A percentile compares a stretch with the other conserved stretches of the same genome.
Evolutionary conservation across 2,329 filamentous ascomycete genomes (phyloP).

Genomic region (Arthrobotrys sphaeroides): DNA sequence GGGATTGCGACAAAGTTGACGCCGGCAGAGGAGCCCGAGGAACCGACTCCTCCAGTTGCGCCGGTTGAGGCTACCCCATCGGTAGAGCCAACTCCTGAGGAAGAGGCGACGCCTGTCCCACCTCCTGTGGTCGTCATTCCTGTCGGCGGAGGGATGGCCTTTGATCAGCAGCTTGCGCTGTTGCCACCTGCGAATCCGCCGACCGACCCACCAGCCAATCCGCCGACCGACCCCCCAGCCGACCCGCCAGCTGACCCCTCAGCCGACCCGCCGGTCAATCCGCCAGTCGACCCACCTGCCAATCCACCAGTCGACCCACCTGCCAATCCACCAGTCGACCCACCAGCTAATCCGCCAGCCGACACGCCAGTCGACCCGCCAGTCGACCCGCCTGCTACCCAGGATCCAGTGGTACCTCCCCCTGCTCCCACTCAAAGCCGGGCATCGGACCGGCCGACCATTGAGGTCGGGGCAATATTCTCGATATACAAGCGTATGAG

Average conservation of each 20-base stretch:
- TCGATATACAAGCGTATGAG: conserved; percentile 70
- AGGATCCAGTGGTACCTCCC: conserved; percentile 60
- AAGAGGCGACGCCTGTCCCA: conserved; percentile 61
- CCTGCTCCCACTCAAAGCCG: conserved; percentile 57
- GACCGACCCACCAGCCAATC: no score
- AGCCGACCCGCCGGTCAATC: no score
- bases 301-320: no score
- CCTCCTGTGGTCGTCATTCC: conserved; percentile 59
- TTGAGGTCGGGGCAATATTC: conserved; percentile 66
- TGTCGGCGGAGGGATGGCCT: conserved; percentile 39
- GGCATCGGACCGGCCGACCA: conserved; percentile 54
- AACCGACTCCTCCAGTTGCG: not conserved
- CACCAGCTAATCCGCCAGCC: no score
- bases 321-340: no score
- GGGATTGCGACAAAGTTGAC: conserved; percentile 63
- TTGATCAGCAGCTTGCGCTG: conserved; percentile 48
- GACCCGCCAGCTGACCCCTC: no score
- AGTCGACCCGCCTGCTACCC: not conserved
- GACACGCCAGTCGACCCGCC: not conserved
- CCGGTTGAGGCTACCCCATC: conserved; percentile 29
- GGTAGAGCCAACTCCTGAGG: conserved; percentile 58
- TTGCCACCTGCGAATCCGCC: no score
- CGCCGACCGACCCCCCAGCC: no score
- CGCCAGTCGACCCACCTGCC: not conserved
- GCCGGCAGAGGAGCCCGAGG: conserved; percentile 55